Percentiles rank a stretch among this genome's conserved stretches.
Evolutionary conservation across 129 eudicot genomes (phyloP).

Genomic region (Chrysanthemum makinoi): DNA sequence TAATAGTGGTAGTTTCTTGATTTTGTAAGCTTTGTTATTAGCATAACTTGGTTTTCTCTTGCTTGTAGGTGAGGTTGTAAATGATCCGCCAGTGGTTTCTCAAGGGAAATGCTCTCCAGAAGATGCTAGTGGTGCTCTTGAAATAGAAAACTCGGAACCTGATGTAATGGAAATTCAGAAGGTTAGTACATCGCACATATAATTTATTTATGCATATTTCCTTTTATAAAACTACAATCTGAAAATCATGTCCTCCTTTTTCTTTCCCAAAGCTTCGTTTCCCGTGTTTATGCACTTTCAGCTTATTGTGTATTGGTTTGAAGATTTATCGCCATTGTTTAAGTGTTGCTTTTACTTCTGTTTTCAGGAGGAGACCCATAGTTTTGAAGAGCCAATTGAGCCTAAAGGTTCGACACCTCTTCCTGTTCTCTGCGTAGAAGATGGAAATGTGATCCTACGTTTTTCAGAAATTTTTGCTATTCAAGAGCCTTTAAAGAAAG

Average conservation of each 20-base stretch:
- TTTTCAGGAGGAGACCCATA: conserved; percentile 53
- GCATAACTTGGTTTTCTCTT: background rate
- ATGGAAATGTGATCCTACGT: conserved; percentile 67
- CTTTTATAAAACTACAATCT: background rate
- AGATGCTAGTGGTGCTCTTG: conserved; percentile 30
- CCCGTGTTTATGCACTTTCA: background rate
- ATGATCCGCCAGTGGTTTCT: conserved; percentile 26
- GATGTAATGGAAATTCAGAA: conserved; percentile 41
- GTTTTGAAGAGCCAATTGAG: conserved; percentile 40
- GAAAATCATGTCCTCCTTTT: background rate
- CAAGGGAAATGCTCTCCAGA: conserved; percentile 46
- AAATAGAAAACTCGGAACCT: conserved; percentile 41
- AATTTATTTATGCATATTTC: background rate
- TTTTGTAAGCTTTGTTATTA: background rate
- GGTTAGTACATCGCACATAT: conserved; percentile 30
- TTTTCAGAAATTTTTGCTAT: conserved; percentile 95
- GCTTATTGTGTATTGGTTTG: conserved; percentile 1
- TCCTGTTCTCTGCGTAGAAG: conserved; percentile 82
- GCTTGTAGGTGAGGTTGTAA: conserved; percentile 40
- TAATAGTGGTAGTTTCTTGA: background rate
- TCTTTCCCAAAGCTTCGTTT: background rate
- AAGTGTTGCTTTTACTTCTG: background rate
- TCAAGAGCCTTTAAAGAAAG: conserved; percentile 65
- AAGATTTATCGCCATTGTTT: background rate
- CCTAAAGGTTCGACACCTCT: conserved; percentile 51